Evolutionary conservation across 192 early-diverging fungal genomes (phyloP).

Genomic region (Dissophora globulifera): DNA sequence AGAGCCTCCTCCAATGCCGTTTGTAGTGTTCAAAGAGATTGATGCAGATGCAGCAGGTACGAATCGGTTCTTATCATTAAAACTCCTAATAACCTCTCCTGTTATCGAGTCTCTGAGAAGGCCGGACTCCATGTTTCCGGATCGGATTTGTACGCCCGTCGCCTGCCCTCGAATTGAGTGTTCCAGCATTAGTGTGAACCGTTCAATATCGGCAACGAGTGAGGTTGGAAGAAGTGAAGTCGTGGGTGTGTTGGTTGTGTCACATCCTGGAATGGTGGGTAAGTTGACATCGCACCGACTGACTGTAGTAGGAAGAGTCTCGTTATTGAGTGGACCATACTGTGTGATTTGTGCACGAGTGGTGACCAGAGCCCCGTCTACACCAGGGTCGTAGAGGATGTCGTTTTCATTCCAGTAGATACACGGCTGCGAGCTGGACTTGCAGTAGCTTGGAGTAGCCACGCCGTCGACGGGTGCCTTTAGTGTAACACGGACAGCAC

Average conservation of each 20-base stretch:
- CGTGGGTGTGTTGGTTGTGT: slow-evolving; percentile 8
- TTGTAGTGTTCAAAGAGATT: not conserved
- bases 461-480: slow-evolving; percentile 39
- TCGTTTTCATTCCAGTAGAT: slow-evolving; percentile 48
- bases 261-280: slow-evolving; percentile 24
- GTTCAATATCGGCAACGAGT: slow-evolving; percentile 53
- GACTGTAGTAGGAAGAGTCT: not conserved
- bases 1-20: too few relatives aligned
- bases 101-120: slow-evolving; percentile 26
- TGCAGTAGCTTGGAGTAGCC: slow-evolving; percentile 21
- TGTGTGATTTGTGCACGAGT: slow-evolving; percentile 40
- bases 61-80: slow-evolving; percentile 31
- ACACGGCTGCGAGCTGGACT: slow-evolving; percentile 6
- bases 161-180: slow-evolving; percentile 54
- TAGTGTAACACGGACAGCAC: slow-evolving; percentile 38
- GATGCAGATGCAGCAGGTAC: slow-evolving; percentile 3
- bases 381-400: slow-evolving; percentile 38
- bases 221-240: slow-evolving; percentile 24
- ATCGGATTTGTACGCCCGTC: slow-evolving; percentile 52
- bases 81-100: slow-evolving; percentile 29
- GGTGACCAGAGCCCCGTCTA: slow-evolving; percentile 46
- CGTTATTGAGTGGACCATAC: slow-evolving; percentile 34
- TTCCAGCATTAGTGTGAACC: slow-evolving; percentile 56
- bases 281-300: slow-evolving; percentile 25
- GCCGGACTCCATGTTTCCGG: slow-evolving; percentile 47